Evolutionary conservation across 108 stramenopile genomes (phyloP).

Genomic region (Fragilaria radians): DNA sequence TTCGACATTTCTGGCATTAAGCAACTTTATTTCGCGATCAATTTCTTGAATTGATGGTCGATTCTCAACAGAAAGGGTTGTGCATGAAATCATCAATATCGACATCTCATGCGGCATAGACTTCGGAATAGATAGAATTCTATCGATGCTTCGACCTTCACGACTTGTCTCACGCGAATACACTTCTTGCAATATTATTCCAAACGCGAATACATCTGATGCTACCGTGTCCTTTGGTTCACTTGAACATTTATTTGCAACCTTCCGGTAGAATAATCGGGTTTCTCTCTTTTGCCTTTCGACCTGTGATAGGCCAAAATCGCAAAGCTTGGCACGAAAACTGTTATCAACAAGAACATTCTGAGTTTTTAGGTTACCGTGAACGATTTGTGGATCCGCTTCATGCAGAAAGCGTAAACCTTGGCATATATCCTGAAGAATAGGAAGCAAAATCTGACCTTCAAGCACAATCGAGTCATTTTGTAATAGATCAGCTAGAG

Average conservation of each 20-base stretch:
- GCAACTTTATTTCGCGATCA: slow-evolving; percentile 4
- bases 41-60: slow-evolving; percentile 12
- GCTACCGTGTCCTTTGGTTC: slow-evolving; percentile 79
- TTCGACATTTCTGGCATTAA: slow-evolving; percentile 11
- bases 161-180: slow-evolving; percentile 46
- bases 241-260: slow-evolving; percentile 41
- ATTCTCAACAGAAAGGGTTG: slow-evolving; percentile 18
- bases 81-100: slow-evolving; percentile 34
- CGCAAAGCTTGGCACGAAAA: slow-evolving; percentile 55
- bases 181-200: slow-evolving; percentile 49
- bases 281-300: too few species aligned
- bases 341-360: slow-evolving; percentile 53
- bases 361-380: slow-evolving; percentile 51
- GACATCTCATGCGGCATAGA: slow-evolving; percentile 19
- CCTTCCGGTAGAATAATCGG: too few species aligned
- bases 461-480: slow-evolving; percentile 38
- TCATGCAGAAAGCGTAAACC: slow-evolving; percentile 59
- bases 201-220: slow-evolving; percentile 59
- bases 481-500: slow-evolving; percentile 48
- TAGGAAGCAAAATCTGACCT: slow-evolving; percentile 38
- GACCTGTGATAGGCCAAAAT: slow-evolving; percentile 48
- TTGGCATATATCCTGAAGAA: slow-evolving; percentile 46
- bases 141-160: slow-evolving; percentile 40
- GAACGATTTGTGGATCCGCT: slow-evolving; percentile 50
- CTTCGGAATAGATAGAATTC: slow-evolving; percentile 35